Evolutionary conservation across 345 rosid species (phyloP).

Genomic region (Trapa bicornis): DNA sequence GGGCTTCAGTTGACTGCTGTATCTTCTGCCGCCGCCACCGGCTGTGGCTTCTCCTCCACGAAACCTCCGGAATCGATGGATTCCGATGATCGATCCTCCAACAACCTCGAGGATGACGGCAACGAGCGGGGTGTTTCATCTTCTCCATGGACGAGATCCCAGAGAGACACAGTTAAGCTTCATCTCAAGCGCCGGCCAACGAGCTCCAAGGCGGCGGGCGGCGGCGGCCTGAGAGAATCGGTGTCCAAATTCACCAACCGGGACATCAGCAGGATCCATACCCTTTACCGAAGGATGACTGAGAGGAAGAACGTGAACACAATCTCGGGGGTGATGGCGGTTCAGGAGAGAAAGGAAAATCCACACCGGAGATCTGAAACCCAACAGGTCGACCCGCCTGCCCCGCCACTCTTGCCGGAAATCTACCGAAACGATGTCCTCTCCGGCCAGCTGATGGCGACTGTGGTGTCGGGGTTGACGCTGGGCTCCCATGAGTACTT

Average conservation of each 20-base stretch:
- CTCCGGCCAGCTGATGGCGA: constrained; percentile 59
- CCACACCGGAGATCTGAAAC: constrained; percentile 8
- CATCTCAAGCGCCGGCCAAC: constrained; percentile 44
- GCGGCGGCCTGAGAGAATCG: constrained; percentile 23
- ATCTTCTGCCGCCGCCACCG: constrained; percentile 48
- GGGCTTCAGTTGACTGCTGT: constrained; percentile 65
- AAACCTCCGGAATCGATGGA: constrained; percentile 18
- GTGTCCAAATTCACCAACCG: constrained; percentile 34
- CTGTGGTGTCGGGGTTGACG: constrained; percentile 70
- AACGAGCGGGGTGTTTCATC: not conserved
- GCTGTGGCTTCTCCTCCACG: constrained; percentile 38
- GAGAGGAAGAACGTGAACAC: constrained; percentile 76
- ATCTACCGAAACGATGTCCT: constrained; percentile 13
- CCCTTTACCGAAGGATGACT: constrained; percentile 40
- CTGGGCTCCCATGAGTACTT: constrained; percentile 90
- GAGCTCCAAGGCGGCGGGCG: constrained; percentile 9
- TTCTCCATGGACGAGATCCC: not conserved
- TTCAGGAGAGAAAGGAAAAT: constrained; percentile 6
- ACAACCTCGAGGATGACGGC: constrained; percentile 6
- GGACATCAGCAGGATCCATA: constrained; percentile 64
- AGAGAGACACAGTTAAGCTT: constrained; percentile 40
- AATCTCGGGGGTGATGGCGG: constrained; percentile 28
- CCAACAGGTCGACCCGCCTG: not conserved
- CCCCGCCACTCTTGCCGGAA: constrained; percentile 21
- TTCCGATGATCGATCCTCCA: not conserved